phyloP scores from a whole-genome alignment of 2,329 filamentous ascomycete genomes.

The Saccharata proteae region DNA sequence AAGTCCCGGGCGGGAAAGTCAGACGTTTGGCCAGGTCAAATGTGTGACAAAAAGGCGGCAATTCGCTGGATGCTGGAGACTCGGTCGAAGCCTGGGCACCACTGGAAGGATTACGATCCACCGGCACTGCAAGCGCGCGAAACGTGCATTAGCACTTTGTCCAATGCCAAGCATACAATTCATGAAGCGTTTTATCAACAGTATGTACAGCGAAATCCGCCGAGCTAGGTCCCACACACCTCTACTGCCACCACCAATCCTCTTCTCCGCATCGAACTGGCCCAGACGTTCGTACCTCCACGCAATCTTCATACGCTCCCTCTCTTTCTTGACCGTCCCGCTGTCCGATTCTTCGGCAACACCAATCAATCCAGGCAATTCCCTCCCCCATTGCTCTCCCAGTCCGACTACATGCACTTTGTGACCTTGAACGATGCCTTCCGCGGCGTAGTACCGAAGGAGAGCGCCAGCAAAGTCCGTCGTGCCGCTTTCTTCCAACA shows the following conservation, averaged over 20 bases:
- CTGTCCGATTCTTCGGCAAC: slow-evolving; percentile 29
- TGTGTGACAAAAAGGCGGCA: slow-evolving; percentile 35
- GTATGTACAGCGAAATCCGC: slow-evolving; percentile 9
- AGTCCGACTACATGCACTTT: slow-evolving; percentile 75
- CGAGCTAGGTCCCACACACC: slow-evolving; percentile 38
- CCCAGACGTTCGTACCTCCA: slow-evolving; percentile 89
- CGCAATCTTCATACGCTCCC: slow-evolving; percentile 93
- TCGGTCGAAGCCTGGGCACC: slow-evolving; percentile 1
- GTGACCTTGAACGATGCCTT: slow-evolving; percentile 86
- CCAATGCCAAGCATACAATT: too few species aligned
- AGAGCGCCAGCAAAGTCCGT: slow-evolving; percentile 86
- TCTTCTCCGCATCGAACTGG: slow-evolving; percentile 47
- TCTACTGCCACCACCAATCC: slow-evolving; percentile 37
- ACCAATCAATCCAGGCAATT: slow-evolving; percentile 62
- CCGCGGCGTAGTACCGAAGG: slow-evolving; percentile 79
- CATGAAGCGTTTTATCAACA: too few species aligned
- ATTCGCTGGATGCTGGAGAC: slow-evolving; percentile 11
- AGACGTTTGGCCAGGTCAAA: slow-evolving; percentile 42
- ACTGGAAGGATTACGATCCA: slow-evolving; percentile 3
- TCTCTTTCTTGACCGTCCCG: slow-evolving; percentile 26
- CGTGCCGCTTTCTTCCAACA: slow-evolving; percentile 81
- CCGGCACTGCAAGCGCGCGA: slow-evolving; percentile 4
- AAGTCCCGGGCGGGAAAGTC: slow-evolving; percentile 25
- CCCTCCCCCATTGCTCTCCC: slow-evolving; percentile 67
- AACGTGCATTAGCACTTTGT: slow-evolving; percentile 11